Evolutionary conservation across 2,329 filamentous ascomycete genomes (phyloP).

Genomic region (Beauveria varroae): DNA sequence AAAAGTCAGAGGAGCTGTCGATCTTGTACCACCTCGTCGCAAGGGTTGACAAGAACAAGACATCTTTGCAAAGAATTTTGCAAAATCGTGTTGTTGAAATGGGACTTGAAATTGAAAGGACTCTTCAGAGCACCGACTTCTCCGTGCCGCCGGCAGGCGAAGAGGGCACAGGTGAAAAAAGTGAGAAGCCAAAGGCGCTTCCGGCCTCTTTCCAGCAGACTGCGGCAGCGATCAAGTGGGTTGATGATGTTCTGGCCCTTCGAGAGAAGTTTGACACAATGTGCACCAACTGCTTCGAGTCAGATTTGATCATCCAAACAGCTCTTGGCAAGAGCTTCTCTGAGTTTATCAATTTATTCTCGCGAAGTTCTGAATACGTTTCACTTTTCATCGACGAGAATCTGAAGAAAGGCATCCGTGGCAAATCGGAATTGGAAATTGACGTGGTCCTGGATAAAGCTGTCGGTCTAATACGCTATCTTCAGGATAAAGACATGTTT

Average conservation of each 20-base stretch:
- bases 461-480: conserved; percentile 77
- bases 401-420: conserved; percentile 86
- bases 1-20: conserved; percentile 69
- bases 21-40: conserved; percentile 74
- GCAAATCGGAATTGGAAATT: conserved; percentile 83
- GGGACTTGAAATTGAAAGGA: conserved; percentile 74
- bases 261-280: conserved; percentile 87
- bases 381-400: conserved; percentile 97
- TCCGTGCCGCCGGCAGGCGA: conserved; percentile 37
- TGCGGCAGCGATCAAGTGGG: conserved; percentile 84
- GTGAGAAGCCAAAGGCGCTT: conserved; percentile 27
- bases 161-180: conserved; percentile 27
- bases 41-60: conserved; percentile 68
- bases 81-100: conserved; percentile 70
- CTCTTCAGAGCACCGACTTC: conserved; percentile 49
- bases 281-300: conserved; percentile 63
- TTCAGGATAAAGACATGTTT: conserved; percentile 89
- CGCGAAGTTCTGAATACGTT: conserved; percentile 80
- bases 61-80: conserved; percentile 60
- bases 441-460: conserved; percentile 82
- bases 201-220: conserved; percentile 68
- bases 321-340: conserved; percentile 81
- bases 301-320: conserved; percentile 71
- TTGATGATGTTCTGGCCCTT: conserved; percentile 77
- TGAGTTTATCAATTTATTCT: conserved; percentile 89